phyloP scores from a whole-genome alignment of 78 protist genomes.

The Diacronema lutheri region DNA sequence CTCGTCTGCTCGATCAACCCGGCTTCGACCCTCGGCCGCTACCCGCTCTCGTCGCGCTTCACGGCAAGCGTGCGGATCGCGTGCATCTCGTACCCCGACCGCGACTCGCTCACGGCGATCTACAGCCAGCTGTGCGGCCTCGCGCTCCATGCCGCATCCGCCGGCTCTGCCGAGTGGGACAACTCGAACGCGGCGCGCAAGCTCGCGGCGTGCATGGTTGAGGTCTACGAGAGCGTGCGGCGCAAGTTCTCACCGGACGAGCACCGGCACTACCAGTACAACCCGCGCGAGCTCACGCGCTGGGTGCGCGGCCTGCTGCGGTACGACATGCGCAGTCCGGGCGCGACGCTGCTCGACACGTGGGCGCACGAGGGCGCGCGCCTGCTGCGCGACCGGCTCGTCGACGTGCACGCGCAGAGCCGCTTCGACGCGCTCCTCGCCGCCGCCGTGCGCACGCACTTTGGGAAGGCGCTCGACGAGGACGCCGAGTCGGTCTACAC shows the following conservation, averaged over 20 bases:
- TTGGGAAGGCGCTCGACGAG: background rate
- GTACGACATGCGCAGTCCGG: background rate
- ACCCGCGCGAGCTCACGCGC: constrained; percentile 79
- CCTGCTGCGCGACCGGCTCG: constrained; percentile 61
- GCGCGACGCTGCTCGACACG: background rate
- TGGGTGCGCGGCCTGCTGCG: constrained; percentile 56
- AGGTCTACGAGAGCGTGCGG: constrained; percentile 51
- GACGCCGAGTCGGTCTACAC: background rate
- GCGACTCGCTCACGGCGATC: constrained; percentile 42
- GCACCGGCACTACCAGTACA: constrained; percentile 72
- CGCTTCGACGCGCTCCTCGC: constrained; percentile 27
- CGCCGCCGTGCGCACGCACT: constrained; percentile 1
- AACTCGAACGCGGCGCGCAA: background rate
- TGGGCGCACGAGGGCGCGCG: constrained; percentile 58
- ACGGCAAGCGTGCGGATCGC: constrained; percentile 46
- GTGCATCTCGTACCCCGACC: constrained; percentile 55
- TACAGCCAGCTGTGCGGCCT: constrained; percentile 31
- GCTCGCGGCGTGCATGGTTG: constrained; percentile 59
- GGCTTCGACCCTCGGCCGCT: constrained; percentile 67
- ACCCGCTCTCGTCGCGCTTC: constrained; percentile 69
- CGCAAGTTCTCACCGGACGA: constrained; percentile 57
- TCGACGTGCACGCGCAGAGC: background rate
- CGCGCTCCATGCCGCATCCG: background rate
- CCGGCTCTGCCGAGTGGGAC: background rate
- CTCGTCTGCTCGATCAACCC: constrained; percentile 75